Evolutionary conservation across 208 protist species (phyloP), one percentile per base, ranked within the genome.

Genomic region (Lotmaria passim): DNA sequence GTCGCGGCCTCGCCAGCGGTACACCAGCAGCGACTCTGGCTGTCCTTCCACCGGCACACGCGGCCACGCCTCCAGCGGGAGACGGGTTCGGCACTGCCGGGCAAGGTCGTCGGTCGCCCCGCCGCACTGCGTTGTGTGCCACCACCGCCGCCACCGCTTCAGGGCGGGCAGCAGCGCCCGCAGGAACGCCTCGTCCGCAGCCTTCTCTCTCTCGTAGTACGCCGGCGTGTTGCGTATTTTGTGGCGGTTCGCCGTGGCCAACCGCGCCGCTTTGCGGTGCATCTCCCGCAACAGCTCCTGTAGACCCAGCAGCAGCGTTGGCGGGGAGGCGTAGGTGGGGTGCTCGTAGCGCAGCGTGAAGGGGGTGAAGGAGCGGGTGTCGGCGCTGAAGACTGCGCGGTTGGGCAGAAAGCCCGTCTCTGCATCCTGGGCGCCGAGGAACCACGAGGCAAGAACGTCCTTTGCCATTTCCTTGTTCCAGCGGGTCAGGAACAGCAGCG

Each of bases 401-500:
- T 58, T 78, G 5, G 90, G 90, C 44, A 95, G 43, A 69, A 93
- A 95, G 28, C 90, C 90, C 21, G 76, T 93, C 19, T 14, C 65
- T 14, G 62, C 57, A 61, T 93, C 79, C 73, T 91, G 85, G 43
- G 86, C 69, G 17, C 73, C 83, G 6, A 95, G 52, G 31, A 95
- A 57, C 90, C 90, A 95, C 34, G 82, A 85, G 7, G 82, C 81
- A 10, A 95, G 60, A 26, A 85, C 58, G 56, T 93, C 83, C 77
- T 93, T 95, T 55, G 68, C 79, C 58, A 93, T 62, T 74, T 95
- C 85, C 63, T 87, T 90, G 67, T 95, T 93, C 85, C 86, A 95
- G 12, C 83, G 73, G 46, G 78, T 62, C 21, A 93, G 61, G 53
- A 91, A 90, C 28, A 91, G 71, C 17, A 89, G 86, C 58, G 84